These are phyloP conservation scores for Cercospora citrullina DNA, from an alignment of 2,329 filamentous ascomycete species.

Conservation along the genomic window DNA sequence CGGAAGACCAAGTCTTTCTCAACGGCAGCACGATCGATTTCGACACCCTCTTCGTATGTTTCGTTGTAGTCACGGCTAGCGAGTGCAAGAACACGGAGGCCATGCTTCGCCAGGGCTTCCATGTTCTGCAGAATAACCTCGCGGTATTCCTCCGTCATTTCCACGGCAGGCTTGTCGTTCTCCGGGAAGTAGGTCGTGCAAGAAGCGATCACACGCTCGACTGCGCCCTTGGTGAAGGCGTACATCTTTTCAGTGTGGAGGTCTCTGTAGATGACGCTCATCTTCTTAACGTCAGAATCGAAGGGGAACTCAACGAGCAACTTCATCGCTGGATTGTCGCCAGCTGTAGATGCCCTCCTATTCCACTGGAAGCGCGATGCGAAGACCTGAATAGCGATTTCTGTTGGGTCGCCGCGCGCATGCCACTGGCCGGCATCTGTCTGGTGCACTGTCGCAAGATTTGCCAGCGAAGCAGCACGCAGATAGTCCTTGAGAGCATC, in stretches of 20 bases:
- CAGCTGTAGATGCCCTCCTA: slow-evolving; percentile 31
- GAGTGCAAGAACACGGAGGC: slow-evolving; percentile 65
- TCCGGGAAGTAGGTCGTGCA: slow-evolving; percentile 51
- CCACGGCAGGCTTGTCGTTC: slow-evolving; percentile 40
- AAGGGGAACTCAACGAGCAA: slow-evolving; percentile 70
- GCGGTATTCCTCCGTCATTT: slow-evolving; percentile 58
- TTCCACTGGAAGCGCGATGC: slow-evolving; percentile 60
- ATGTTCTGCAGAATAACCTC: slow-evolving; percentile 64
- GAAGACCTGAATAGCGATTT: slow-evolving; percentile 75
- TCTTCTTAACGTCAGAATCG: slow-evolving; percentile 73
- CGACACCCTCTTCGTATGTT: slow-evolving; percentile 49
- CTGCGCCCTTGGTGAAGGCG: slow-evolving; percentile 67
- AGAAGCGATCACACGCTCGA: slow-evolving; percentile 66
- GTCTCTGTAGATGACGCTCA: slow-evolving; percentile 69
- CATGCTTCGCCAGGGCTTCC: slow-evolving; percentile 64
- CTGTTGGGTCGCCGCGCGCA: slow-evolving; percentile 67
- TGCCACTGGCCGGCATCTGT: slow-evolving; percentile 60
- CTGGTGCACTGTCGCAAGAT: slow-evolving; percentile 63
- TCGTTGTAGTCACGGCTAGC: slow-evolving; percentile 52
- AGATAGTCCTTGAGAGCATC: slow-evolving; percentile 53
- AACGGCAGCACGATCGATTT: slow-evolving; percentile 58
- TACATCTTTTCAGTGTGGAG: slow-evolving; percentile 53
- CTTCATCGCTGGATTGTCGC: slow-evolving; percentile 49
- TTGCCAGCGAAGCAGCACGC: slow-evolving; percentile 64
- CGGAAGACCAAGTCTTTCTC: slow-evolving; percentile 71